Conservation (phyloP, 371 early-diverging fungal genomes). For the Haplosporangium sp. region DNA sequence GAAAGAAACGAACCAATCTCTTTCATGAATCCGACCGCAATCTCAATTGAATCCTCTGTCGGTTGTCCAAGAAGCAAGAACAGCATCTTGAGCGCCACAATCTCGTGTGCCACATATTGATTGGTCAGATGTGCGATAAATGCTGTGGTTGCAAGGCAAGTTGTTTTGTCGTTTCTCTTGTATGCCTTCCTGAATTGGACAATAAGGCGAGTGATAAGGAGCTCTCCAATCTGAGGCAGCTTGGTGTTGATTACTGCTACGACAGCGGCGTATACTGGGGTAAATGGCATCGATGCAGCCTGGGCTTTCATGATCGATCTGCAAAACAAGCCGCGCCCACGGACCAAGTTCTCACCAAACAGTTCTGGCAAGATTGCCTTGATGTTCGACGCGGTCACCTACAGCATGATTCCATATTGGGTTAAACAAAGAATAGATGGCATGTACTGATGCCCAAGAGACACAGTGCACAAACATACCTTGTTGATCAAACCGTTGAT, state of each 20-base stretch:
- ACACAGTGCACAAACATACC: slow-evolving; percentile 41
- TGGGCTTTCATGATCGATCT: slow-evolving; percentile 95
- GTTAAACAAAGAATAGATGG: too few relatives aligned
- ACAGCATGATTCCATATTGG: not conserved
- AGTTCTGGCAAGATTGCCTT: slow-evolving; percentile 92
- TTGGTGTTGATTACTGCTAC: slow-evolving; percentile 94
- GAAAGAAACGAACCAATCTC: slow-evolving; percentile 90
- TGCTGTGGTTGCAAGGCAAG: slow-evolving; percentile 84
- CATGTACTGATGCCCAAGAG: too few relatives aligned
- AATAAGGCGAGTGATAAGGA: slow-evolving; percentile 87
- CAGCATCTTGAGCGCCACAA: slow-evolving; percentile 90
- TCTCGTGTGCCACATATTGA: slow-evolving; percentile 91
- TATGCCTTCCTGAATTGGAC: slow-evolving; percentile 93
- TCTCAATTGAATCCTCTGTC: slow-evolving; percentile 97
- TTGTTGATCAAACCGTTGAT: slow-evolving; percentile 97
- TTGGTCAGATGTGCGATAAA: slow-evolving; percentile 96
- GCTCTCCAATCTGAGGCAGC: slow-evolving; percentile 90
- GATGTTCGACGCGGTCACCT: slow-evolving; percentile 90
- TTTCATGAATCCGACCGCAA: slow-evolving; percentile 96
- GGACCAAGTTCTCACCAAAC: slow-evolving; percentile 91
- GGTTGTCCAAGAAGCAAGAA: slow-evolving; percentile 89
- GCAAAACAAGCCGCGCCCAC: slow-evolving; percentile 93
- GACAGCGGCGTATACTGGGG: slow-evolving; percentile 92
- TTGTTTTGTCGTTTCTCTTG: slow-evolving; percentile 90
- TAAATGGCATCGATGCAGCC: slow-evolving; percentile 88